Evolutionary conservation across 1,284 basidiomycete genomes (phyloP), one percentile per base, ranked within the genome.

Genomic region (Mycosarcoma maydis): DNA sequence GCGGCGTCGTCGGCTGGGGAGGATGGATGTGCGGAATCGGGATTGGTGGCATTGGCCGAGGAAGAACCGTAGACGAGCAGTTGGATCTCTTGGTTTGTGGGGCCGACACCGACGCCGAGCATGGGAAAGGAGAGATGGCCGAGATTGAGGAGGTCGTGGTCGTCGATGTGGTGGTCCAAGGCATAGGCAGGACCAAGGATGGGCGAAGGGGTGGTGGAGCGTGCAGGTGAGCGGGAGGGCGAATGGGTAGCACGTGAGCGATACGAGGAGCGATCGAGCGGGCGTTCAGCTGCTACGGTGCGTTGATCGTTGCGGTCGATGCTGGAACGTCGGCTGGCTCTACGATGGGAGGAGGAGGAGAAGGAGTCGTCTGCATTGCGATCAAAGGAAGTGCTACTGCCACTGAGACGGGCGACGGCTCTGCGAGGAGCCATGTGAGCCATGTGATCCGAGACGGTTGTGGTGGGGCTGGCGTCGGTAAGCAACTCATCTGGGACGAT

Each of bases 131-230:
- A 74, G 32, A 77, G 69, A 34, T 77, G 78, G 13, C 78, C 76
- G 8, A 57, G 51, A 22, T 66, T 54, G 62, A 59, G 51, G 32
- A 51, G 8, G 29, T 58, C 43, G 26, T 51, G 56, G 27, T 62
- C 51, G 32, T 48, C 45, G 19, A 37, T 40, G 23, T 59, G 39
- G 33, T 59, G 44, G 34, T 50, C 38, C 54, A 44, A 38, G 5
- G 57, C 57, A 45, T 62, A 66, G 32, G 55, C 53, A 19, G 61
- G 48, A 4, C 77, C 77, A 20, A 80, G 58, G 26, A 78, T 75
- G 30, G 78, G 78, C 16, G 76, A 77, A 11, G 76, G 78, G 6
- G 76, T 80, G 32, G 66, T 68, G n/a, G 76, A 74, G 40, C 72
- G 57, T 14, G 38, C 52, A 1, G 57, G 51, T 6, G 64, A 66